Evolutionary conservation across 805 yeast genomes (phyloP).

Genomic region (Lachancea nothofagi): DNA sequence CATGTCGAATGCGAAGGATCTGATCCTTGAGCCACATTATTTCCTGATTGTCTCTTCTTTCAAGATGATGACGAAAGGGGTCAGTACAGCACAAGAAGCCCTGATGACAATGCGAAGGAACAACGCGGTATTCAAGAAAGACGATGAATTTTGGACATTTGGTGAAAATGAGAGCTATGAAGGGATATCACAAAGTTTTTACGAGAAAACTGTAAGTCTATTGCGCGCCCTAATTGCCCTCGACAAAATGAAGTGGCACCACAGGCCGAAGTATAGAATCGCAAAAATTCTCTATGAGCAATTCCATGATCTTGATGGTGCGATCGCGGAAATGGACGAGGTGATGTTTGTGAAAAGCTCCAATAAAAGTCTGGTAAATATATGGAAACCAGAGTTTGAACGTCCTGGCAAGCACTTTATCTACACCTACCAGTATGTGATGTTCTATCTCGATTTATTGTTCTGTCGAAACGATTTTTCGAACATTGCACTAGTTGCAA

Average conservation of each 20-base stretch:
- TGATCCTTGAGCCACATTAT: constrained; percentile 75
- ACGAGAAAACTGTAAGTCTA: constrained; percentile 38
- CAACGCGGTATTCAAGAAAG: constrained; percentile 23
- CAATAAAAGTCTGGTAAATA: constrained; percentile 66
- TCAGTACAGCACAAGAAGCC: constrained; percentile 37
- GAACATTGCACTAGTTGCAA: constrained; percentile 54
- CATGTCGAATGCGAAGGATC: constrained; percentile 41
- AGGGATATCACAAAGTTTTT: constrained; percentile 31
- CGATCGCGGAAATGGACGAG: constrained; percentile 57
- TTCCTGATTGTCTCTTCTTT: constrained; percentile 49
- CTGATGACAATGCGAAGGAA: constrained; percentile 37
- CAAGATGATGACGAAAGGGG: constrained; percentile 44
- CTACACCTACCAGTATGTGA: constrained; percentile 64
- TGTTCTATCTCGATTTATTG: constrained; percentile 55
- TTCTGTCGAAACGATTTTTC: constrained; percentile 50
- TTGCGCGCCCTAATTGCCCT: constrained; percentile 43
- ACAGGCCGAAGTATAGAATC: constrained; percentile 68
- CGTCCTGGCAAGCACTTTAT: constrained; percentile 90
- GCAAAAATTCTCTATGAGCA: constrained; percentile 58
- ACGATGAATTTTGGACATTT: constrained; percentile 22
- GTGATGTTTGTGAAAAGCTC: constrained; percentile 62
- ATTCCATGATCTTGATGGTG: constrained; percentile 45
- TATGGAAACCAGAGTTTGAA: constrained; percentile 93
- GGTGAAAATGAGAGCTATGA: constrained; percentile 14
- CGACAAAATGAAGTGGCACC: constrained; percentile 91